Evolutionary conservation across 129 eudicot species (phyloP).

Genomic region (Lactuca sativa): DNA sequence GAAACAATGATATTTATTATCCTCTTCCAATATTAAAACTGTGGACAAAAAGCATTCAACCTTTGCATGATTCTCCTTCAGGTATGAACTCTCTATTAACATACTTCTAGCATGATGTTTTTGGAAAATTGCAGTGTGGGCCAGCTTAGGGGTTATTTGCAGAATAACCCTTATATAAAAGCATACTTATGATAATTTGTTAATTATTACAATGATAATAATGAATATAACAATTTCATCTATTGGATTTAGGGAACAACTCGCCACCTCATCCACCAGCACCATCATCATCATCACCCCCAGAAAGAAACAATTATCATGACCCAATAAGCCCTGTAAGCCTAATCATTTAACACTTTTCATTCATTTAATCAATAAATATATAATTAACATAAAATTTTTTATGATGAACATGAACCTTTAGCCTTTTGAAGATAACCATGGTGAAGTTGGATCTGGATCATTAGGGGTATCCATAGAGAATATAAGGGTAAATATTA

Average conservation of each 20-base stretch:
- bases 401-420: slow-evolving; percentile 30
- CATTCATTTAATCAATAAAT: slow-evolving; percentile 2
- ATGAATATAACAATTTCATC: slow-evolving; percentile 16
- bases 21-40: slow-evolving; percentile 61
- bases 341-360: slow-evolving; percentile 7
- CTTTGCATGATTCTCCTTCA: slow-evolving; percentile 78
- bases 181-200: neutral
- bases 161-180: neutral
- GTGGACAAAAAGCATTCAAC: slow-evolving; percentile 61
- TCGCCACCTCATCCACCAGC: slow-evolving; percentile 68
- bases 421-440: slow-evolving; percentile 51
- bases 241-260: slow-evolving; percentile 44
- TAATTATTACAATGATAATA: neutral
- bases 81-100: slow-evolving; percentile 43
- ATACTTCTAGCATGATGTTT: too few species aligned
- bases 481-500: slow-evolving; percentile 29
- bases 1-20: slow-evolving; percentile 44
- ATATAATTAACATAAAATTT: neutral
- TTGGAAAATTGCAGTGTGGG: too few species aligned
- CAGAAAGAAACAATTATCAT: slow-evolving; percentile 41
- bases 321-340: slow-evolving; percentile 55
- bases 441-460: slow-evolving; percentile 45
- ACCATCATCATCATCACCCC: slow-evolving; percentile 63
- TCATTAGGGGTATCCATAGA: slow-evolving; percentile 46
- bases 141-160: too few species aligned